phyloP scores from a whole-genome alignment of 305 asterid species.

The Solanum chacoense region DNA sequence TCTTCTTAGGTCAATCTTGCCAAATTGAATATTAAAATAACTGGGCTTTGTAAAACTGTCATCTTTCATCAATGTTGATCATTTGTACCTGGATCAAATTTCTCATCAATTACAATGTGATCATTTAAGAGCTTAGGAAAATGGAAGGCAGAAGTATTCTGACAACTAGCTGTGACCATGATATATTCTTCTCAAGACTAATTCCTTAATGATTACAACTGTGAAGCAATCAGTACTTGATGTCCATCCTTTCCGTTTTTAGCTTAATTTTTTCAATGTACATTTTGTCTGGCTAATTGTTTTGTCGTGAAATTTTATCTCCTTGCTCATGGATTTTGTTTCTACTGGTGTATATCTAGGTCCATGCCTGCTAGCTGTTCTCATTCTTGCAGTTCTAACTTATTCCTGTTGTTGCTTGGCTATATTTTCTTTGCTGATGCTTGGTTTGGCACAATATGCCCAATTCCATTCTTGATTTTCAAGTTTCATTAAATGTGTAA shows the following conservation, averaged over 20 bases:
- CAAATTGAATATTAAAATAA: background rate
- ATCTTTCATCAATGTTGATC: background rate
- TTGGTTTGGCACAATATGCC: background rate
- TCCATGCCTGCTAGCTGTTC: background rate
- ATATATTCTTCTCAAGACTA: background rate
- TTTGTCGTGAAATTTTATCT: background rate
- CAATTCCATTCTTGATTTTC: background rate
- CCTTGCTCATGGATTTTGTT: background rate
- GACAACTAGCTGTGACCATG: background rate
- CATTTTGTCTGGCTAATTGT: background rate
- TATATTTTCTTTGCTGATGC: background rate
- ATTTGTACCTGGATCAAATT: background rate
- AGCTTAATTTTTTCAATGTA: background rate
- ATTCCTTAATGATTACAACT: background rate
- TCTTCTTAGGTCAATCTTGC: background rate
- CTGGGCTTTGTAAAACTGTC: background rate
- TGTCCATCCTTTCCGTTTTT: background rate
- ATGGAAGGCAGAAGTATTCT: background rate
- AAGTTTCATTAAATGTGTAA: background rate
- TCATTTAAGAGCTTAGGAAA: background rate
- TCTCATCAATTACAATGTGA: background rate
- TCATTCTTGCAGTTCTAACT: background rate
- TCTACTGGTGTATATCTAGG: background rate
- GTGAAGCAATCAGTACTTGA: background rate
- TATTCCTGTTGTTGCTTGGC: background rate